These are phyloP conservation scores for Phaeomoniella chlamydospora DNA, from an alignment of 2,329 filamentous ascomycete genomes.

Conservation along the genomic window DNA sequence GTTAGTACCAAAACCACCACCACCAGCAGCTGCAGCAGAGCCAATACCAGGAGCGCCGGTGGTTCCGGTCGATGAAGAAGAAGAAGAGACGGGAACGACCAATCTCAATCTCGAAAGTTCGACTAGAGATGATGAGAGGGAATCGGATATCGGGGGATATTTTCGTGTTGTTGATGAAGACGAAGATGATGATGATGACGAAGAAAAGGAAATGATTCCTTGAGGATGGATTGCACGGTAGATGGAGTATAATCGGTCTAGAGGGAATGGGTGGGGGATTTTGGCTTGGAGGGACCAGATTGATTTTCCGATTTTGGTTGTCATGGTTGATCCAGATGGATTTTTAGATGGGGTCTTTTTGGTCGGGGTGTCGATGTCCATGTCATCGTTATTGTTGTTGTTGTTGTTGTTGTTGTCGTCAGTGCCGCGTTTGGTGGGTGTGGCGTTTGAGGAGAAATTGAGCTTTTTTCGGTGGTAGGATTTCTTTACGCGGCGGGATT, in stretches of 20 bases:
- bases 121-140: slow-evolving; percentile 28
- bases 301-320: slow-evolving; percentile 22
- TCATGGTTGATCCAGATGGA: slow-evolving; percentile 13
- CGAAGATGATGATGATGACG: background rate
- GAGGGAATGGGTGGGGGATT: slow-evolving; percentile 24
- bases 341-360: slow-evolving; percentile 11
- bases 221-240: slow-evolving; percentile 31
- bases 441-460: slow-evolving; percentile 18
- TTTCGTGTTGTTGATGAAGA: background rate
- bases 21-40: slow-evolving; percentile 18
- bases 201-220: slow-evolving; percentile 13
- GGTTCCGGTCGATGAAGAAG: no score
- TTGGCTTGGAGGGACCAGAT: slow-evolving; percentile 23
- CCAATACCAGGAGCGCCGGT: no score
- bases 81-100: slow-evolving; percentile 19
- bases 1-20: slow-evolving; percentile 13
- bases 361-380: slow-evolving; percentile 15
- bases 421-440: slow-evolving; percentile 13
- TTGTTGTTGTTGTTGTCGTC: slow-evolving; percentile 3
- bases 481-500: slow-evolving; percentile 25
- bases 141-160: slow-evolving; percentile 15
- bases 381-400: slow-evolving; percentile 6
- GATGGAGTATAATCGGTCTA: slow-evolving; percentile 31
- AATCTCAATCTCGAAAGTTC: slow-evolving; percentile 30
- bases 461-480: slow-evolving; percentile 22